These are phyloP conservation scores for Thalassiosira sp. DNA, from an alignment of 352 stramenopile species.

Conservation along the genomic window DNA sequence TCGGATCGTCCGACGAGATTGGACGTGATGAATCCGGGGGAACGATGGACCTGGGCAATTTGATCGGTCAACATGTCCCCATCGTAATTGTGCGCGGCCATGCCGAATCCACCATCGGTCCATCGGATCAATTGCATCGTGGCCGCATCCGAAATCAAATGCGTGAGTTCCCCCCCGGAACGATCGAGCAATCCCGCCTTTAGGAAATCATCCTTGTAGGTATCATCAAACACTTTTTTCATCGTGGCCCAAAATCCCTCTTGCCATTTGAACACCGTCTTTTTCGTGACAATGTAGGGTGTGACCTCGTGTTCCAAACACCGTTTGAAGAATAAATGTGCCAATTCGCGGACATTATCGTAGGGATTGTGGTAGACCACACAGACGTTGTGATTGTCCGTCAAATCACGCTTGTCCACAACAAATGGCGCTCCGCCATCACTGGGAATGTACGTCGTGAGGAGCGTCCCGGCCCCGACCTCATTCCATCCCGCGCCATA, in stretches of 20 bases:
- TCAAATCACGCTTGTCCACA: conserved; percentile 85
- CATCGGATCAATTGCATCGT: conserved; percentile 89
- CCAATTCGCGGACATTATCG: conserved; percentile 86
- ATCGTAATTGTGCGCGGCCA: conserved; percentile 89
- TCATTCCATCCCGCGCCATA: conserved; percentile 86
- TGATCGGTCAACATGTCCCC: conserved; percentile 86
- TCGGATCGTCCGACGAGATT: conserved; percentile 85
- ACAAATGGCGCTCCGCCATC: conserved; percentile 79
- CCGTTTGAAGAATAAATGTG: conserved; percentile 86
- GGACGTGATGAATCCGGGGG: conserved; percentile 87
- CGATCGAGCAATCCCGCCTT: conserved; percentile 81
- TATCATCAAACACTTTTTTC: conserved; percentile 86
- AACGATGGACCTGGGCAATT: conserved; percentile 87
- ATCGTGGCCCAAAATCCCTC: conserved; percentile 87
- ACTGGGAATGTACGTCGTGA: conserved; percentile 85
- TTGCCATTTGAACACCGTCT: conserved; percentile 91
- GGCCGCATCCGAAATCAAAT: conserved; percentile 88
- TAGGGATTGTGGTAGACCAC: conserved; percentile 90
- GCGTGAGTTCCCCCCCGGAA: conserved; percentile 82
- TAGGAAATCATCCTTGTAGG: conserved; percentile 83
- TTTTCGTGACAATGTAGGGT: conserved; percentile 89
- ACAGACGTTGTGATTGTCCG: conserved; percentile 85
- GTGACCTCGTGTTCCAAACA: conserved; percentile 85
- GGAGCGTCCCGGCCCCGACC: conserved; percentile 82
- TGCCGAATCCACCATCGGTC: conserved; percentile 87